Percentiles rank a stretch among this genome's conserved stretches.
phyloP scores from a whole-genome alignment of 768 basidiomycete species.

The Amanita pallidorosea region DNA sequence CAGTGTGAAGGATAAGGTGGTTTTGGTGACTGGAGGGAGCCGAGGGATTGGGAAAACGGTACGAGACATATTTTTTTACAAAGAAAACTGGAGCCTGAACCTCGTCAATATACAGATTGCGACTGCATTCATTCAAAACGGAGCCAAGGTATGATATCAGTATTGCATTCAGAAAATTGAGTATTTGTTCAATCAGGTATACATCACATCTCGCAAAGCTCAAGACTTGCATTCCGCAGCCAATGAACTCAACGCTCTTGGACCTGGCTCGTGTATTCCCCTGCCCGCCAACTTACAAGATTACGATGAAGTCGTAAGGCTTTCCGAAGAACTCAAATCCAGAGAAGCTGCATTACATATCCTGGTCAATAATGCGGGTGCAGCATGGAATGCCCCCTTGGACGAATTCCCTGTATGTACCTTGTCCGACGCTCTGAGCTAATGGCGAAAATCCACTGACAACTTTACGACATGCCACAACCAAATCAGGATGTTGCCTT shows the following conservation, averaged over 20 bases:
- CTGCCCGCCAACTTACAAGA: slow-evolving; percentile 46
- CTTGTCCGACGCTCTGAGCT: slow-evolving; percentile 6
- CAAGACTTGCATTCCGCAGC: slow-evolving; percentile 43
- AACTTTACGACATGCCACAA: background rate
- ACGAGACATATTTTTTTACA: slow-evolving; percentile 5
- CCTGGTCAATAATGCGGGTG: slow-evolving; percentile 57
- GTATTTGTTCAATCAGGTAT: slow-evolving; percentile 28
- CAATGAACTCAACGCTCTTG: slow-evolving; percentile 37
- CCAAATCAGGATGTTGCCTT: slow-evolving; percentile 39
- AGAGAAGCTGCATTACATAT: slow-evolving; percentile 45
- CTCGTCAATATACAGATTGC: slow-evolving; percentile 36
- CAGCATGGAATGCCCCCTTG: slow-evolving; percentile 39
- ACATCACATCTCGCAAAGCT: slow-evolving; percentile 49
- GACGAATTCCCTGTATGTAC: slow-evolving; percentile 33
- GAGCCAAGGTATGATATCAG: slow-evolving; percentile 22
- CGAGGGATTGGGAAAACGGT: slow-evolving; percentile 61
- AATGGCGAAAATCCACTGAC: background rate
- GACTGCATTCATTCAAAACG: slow-evolving; percentile 50
- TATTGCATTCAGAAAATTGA: background rate
- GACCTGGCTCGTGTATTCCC: slow-evolving; percentile 41
- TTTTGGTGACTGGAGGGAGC: slow-evolving; percentile 57
- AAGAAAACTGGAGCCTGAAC: background rate
- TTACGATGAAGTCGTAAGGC: slow-evolving; percentile 38
- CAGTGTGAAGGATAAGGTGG: slow-evolving; percentile 39
- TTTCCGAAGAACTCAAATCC: slow-evolving; percentile 38